Percentiles rank a stretch among this genome's conserved stretches.
phyloP scores from a whole-genome alignment of 768 basidiomycete species.

The Tylopilus felleus region DNA sequence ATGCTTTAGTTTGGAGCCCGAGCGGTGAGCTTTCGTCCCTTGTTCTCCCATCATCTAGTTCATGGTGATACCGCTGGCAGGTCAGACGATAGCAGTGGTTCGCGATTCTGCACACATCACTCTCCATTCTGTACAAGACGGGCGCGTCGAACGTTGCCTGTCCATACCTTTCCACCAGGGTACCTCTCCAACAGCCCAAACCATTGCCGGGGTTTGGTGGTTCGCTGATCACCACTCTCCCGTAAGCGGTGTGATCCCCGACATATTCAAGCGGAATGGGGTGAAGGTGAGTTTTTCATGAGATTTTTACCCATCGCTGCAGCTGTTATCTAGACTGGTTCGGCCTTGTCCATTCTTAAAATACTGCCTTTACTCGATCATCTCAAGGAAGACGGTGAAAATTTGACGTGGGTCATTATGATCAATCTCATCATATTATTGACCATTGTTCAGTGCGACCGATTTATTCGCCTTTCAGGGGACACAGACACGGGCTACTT shows the following conservation, averaged over 20 bases:
- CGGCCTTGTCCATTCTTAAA: conserved; percentile 67
- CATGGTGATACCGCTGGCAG: conserved; percentile 31
- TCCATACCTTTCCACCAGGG: conserved; percentile 29
- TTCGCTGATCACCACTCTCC: conserved; percentile 47
- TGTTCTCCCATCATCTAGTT: neutral
- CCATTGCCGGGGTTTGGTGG: conserved; percentile 70
- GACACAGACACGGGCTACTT: conserved; percentile 47
- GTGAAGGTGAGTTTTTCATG: conserved; percentile 49
- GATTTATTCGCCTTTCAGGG: conserved; percentile 82
- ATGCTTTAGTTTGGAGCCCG: conserved; percentile 75
- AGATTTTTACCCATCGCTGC: neutral
- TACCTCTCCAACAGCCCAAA: conserved; percentile 15
- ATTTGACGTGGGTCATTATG: conserved; percentile 52
- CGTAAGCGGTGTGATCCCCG: conserved; percentile 51
- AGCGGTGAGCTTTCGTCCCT: conserved; percentile 50
- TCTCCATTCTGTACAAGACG: conserved; percentile 78
- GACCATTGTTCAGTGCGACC: conserved; percentile 50
- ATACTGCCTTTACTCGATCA: conserved; percentile 69
- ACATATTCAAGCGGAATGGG: conserved; percentile 68
- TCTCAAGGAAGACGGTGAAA: conserved; percentile 63
- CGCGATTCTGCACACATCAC: conserved; percentile 67
- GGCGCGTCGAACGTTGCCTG: conserved; percentile 50
- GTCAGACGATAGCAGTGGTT: conserved; percentile 68
- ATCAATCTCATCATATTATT: conserved; percentile 6
- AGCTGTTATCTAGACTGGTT: conserved; percentile 57